Evolutionary conservation across 2,329 filamentous ascomycete species (phyloP).

Genomic region (Claviceps sp.): DNA sequence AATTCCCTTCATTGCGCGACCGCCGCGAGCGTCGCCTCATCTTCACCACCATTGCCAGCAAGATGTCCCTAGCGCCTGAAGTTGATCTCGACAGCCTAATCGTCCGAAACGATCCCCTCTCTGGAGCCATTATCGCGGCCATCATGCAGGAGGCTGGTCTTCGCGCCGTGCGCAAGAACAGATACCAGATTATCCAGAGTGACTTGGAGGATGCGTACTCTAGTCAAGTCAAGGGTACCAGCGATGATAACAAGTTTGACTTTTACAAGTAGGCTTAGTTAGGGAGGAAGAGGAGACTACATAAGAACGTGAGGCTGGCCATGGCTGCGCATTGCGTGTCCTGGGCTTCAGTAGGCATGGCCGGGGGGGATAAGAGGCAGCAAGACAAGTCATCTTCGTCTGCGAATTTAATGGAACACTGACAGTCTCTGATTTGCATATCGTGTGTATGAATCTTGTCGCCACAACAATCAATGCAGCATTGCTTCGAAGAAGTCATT

Average conservation of each 20-base stretch:
- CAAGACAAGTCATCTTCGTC: no score
- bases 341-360: no score
- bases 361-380: no score
- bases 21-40: constrained; percentile 90
- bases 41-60: constrained; percentile 90
- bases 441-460: no score
- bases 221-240: constrained; percentile 77
- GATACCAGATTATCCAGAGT: constrained; percentile 97
- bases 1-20: constrained; percentile 91
- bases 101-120: constrained; percentile 89
- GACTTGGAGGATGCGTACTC: constrained; percentile 97
- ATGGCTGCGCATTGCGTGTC: no score
- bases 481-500: no score
- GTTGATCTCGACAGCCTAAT: constrained; percentile 94
- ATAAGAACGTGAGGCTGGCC: neutral
- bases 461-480: no score
- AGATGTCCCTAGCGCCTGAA: constrained; percentile 95
- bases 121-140: constrained; percentile 89
- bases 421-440: no score
- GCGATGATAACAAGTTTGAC: constrained; percentile 64
- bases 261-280: constrained; percentile 61
- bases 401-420: no score
- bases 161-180: constrained; percentile 87
- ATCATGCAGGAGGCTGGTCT: constrained; percentile 99
- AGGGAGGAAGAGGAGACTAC: no score